Conservation (phyloP, 208 protist species). For the Naegleria fowleri region DNA sequence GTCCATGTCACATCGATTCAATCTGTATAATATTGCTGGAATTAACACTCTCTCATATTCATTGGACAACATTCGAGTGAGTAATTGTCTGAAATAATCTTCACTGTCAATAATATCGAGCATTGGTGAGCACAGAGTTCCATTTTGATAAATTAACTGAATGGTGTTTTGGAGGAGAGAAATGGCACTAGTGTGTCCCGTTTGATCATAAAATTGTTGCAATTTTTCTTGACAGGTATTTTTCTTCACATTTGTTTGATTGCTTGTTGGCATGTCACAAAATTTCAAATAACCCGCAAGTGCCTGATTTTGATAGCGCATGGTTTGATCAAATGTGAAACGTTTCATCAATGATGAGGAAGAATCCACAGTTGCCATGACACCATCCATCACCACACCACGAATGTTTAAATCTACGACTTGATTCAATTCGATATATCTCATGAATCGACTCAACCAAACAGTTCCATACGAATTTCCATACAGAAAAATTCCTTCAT, state of each 20-base stretch:
- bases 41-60: neutral
- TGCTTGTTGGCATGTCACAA: neutral
- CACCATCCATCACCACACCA: neutral
- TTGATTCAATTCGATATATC: neutral
- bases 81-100: neutral
- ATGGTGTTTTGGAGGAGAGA: neutral
- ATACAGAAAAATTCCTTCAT: neutral
- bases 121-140: neutral
- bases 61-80: neutral
- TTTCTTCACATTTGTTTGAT: too few species aligned
- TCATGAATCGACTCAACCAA: neutral
- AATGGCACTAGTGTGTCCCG: too few species aligned
- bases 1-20: neutral
- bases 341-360: too few species aligned
- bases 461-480: neutral
- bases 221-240: too few species aligned
- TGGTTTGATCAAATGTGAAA: neutral
- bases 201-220: too few species aligned
- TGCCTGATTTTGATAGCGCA: neutral
- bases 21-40: neutral
- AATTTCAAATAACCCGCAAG: neutral
- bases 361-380: neutral
- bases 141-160: neutral
- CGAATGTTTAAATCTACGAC: neutral
- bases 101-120: neutral